phyloP scores from a whole-genome alignment of 169 alveolate genomes.

The Plasmodium billcollinsi region DNA sequence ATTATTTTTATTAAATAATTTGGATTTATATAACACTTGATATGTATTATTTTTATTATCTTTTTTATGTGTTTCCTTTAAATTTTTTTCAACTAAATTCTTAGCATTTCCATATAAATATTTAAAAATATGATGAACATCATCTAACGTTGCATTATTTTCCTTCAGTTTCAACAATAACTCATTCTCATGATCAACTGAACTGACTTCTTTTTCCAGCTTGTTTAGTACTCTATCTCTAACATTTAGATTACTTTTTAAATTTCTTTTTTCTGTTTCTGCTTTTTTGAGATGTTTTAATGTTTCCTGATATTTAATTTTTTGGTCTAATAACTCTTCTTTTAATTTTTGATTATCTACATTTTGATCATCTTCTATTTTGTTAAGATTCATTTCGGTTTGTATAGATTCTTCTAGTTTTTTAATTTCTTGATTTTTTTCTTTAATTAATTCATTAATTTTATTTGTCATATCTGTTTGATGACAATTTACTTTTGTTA shows the following conservation, averaged over 20 bases:
- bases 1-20: too few species aligned
- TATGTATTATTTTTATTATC: too few species aligned
- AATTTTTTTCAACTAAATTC: background rate
- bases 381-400: constrained; percentile 22
- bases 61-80: constrained; percentile 14
- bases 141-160: constrained; percentile 29
- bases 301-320: constrained; percentile 75
- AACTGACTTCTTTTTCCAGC: constrained; percentile 70
- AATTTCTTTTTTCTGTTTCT: constrained; percentile 62
- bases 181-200: constrained; percentile 68
- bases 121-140: constrained; percentile 58
- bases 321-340: constrained; percentile 64
- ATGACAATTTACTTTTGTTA: constrained; percentile 27
- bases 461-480: constrained; percentile 15
- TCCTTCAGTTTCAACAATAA: constrained; percentile 33
- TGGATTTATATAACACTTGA: too few species aligned
- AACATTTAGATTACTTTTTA: constrained; percentile 54
- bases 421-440: constrained; percentile 59
- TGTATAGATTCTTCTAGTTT: constrained; percentile 36
- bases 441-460: constrained; percentile 46
- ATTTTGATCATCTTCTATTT: constrained; percentile 9
- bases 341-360: constrained; percentile 52
- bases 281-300: constrained; percentile 69
- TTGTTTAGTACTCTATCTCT: constrained; percentile 69
- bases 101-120: constrained; percentile 24